These are phyloP conservation scores for Chalciporus chontae DNA, from an alignment of 768 basidiomycete species.

Conservation along the genomic window DNA sequence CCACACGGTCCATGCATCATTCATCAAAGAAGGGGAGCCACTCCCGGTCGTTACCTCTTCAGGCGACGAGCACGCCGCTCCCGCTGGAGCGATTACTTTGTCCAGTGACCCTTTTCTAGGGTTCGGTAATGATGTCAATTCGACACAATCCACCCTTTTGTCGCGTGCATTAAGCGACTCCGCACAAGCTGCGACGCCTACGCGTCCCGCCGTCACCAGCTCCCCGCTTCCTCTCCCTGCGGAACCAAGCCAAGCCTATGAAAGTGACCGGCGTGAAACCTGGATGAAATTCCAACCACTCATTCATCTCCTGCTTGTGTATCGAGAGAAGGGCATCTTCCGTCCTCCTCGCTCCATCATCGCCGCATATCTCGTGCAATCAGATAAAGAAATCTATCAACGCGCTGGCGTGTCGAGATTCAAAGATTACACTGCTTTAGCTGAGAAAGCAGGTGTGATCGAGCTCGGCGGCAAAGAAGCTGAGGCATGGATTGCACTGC, in stretches of 20 bases:
- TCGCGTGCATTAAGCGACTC: constrained; percentile 2
- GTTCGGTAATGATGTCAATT: background rate
- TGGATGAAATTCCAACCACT: constrained; percentile 31
- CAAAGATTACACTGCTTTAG: constrained; percentile 25
- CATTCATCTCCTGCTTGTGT: constrained; percentile 20
- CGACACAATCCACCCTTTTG: constrained; percentile 1
- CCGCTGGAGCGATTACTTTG: background rate
- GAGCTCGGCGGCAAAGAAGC: constrained; percentile 16
- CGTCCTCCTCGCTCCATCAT: constrained; percentile 40
- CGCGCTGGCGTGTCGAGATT: constrained; percentile 27
- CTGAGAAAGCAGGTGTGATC: constrained; percentile 25
- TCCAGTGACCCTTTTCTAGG: background rate
- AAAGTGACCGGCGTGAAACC: constrained; percentile 7
- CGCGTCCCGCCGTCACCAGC: background rate
- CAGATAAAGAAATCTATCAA: constrained; percentile 25
- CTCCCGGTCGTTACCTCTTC: constrained; percentile 2
- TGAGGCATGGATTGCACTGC: constrained; percentile 28
- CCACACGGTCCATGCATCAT: constrained; percentile 4
- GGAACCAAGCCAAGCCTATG: constrained; percentile 1
- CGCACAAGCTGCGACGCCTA: background rate
- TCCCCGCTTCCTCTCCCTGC: constrained; percentile 5
- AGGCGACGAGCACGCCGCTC: background rate
- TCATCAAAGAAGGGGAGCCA: constrained; percentile 9
- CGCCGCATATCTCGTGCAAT: constrained; percentile 30
- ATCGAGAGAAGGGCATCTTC: constrained; percentile 26